Evolutionary conservation across 148 eudicot species (phyloP), one percentile per base, ranked within the genome.

Genomic region (Salicornia ramosissima): DNA sequence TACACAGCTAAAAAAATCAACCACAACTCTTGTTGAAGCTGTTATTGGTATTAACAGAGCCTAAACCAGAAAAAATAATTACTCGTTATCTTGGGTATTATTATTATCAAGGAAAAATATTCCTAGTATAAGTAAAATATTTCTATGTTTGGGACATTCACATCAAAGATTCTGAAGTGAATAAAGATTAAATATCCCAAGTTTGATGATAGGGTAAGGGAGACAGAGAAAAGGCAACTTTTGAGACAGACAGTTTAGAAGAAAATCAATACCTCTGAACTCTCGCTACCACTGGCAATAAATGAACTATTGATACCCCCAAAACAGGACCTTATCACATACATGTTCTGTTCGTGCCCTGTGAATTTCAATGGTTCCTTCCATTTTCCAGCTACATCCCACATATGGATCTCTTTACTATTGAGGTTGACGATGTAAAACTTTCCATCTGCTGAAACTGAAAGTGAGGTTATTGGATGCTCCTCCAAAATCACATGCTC

Each of bases 241-340:
- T n/a, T n/a, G n/a, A n/a, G n/a, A n/a, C n/a, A n/a, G n/a, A n/a
- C n/a, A n/a, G n/a, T n/a, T n/a, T n/a, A n/a, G n/a, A n/a, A n/a
- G n/a, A n/a, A n/a, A 71, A 45, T 76, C 26, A 43, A 69, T 78
- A 93, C 98, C 96, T 90, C 83, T 36, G 92, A 80, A 64, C 90
- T 84, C 77, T 93, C 98, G 79, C 96, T 93, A 62, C 98, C 98
- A 61, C 95, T 86, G 76, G 96, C 98, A 26, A 93, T 90, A 75
- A 90, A 93, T 25, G 76, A 67, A 57, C 86, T 84, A 56, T 88
- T 83, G 65, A 78, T 57, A 60, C 98, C 98, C 65, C 98, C 96
- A 73, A 93, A 93, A 84, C 96, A 93, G 22, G 98, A 93, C 49
- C 98, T 78, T 30, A 92, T 92, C 59, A 92, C 96, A 67, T 86